A percentile compares a stretch with the other conserved stretches of the same genome.
Conservation (phyloP, 192 early-diverging fungal genomes). For the Backusella australiensis region DNA sequence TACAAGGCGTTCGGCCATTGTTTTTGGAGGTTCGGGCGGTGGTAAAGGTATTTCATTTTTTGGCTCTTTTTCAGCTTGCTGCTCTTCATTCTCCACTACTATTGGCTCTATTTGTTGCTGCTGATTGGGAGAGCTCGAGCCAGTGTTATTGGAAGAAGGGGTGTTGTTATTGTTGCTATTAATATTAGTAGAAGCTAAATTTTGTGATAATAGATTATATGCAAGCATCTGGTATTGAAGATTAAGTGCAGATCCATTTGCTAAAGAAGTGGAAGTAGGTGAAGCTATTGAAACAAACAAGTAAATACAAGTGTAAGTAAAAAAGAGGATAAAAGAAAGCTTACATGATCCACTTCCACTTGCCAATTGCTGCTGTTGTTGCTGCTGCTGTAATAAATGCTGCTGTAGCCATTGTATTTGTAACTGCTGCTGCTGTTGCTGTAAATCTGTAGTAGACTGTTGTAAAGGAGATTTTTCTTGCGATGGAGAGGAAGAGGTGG, state of each 20-base stretch:
- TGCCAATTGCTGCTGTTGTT: constrained; percentile 18
- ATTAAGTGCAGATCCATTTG: constrained; percentile 14
- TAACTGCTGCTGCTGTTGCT: constrained; percentile 15
- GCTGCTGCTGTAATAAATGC: constrained; percentile 23
- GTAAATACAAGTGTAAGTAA: not conserved
- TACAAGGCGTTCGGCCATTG: constrained; percentile 44
- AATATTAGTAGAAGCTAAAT: not conserved
- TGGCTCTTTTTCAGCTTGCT: not conserved
- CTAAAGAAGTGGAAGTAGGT: constrained; percentile 3
- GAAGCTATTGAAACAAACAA: not conserved
- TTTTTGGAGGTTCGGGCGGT: constrained; percentile 37
- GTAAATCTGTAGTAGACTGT: not conserved
- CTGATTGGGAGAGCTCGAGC: not conserved
- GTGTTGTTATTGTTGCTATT: not conserved
- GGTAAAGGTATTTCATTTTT: not conserved
- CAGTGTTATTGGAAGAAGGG: not conserved
- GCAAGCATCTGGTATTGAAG: constrained; percentile 27
- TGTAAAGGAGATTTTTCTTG: not conserved
- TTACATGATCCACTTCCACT: not conserved
- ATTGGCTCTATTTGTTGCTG: constrained; percentile 32
- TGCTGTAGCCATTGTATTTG: constrained; percentile 19
- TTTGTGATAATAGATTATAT: constrained; percentile 15
- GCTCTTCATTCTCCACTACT: not conserved
- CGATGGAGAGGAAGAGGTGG: not conserved
- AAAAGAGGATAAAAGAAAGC: not conserved